phyloP scores from a whole-genome alignment of 805 yeast genomes.

The Candida sanyiensis region DNA sequence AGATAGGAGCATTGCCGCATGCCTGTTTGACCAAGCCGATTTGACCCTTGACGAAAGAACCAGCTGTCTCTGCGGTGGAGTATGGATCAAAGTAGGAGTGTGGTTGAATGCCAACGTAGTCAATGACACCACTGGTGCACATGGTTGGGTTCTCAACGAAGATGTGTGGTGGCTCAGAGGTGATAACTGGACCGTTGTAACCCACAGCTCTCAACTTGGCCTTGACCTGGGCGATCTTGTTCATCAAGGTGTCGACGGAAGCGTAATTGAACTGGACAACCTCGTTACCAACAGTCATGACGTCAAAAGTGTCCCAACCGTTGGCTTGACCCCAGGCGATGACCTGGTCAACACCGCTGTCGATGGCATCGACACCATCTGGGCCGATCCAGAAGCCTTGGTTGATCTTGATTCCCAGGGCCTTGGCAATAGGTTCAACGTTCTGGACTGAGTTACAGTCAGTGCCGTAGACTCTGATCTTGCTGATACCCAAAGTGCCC shows the following conservation, averaged over 20 bases:
- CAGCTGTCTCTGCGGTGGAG: slow-evolving; percentile 61
- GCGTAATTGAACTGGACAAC: slow-evolving; percentile 63
- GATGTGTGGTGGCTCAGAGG: slow-evolving; percentile 85
- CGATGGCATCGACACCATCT: slow-evolving; percentile 66
- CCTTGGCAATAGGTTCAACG: slow-evolving; percentile 53
- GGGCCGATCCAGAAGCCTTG: slow-evolving; percentile 82
- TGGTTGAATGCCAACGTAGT: slow-evolving; percentile 80
- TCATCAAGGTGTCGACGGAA: slow-evolving; percentile 54
- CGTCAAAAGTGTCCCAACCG: slow-evolving; percentile 73
- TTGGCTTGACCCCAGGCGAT: slow-evolving; percentile 42
- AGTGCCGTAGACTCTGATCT: slow-evolving; percentile 77
- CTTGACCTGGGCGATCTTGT: slow-evolving; percentile 63
- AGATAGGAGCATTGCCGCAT: slow-evolving; percentile 45
- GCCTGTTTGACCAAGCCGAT: slow-evolving; percentile 43
- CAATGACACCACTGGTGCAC: slow-evolving; percentile 66
- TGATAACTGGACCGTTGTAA: slow-evolving; percentile 68
- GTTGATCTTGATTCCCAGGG: slow-evolving; percentile 63
- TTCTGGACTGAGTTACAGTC: slow-evolving; percentile 71
- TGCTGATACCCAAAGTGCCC: slow-evolving; percentile 50
- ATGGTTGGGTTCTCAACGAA: slow-evolving; percentile 58
- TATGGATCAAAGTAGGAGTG: slow-evolving; percentile 75
- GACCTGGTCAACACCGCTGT: slow-evolving; percentile 47
- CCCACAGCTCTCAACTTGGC: slow-evolving; percentile 58
- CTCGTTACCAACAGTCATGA: slow-evolving; percentile 83
- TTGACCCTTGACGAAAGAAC: slow-evolving; percentile 64